Evolutionary conservation across 495 filamentous ascomycete genomes (phyloP), one percentile per base, ranked within the genome.

Genomic region (Aspergillus baeticus): DNA sequence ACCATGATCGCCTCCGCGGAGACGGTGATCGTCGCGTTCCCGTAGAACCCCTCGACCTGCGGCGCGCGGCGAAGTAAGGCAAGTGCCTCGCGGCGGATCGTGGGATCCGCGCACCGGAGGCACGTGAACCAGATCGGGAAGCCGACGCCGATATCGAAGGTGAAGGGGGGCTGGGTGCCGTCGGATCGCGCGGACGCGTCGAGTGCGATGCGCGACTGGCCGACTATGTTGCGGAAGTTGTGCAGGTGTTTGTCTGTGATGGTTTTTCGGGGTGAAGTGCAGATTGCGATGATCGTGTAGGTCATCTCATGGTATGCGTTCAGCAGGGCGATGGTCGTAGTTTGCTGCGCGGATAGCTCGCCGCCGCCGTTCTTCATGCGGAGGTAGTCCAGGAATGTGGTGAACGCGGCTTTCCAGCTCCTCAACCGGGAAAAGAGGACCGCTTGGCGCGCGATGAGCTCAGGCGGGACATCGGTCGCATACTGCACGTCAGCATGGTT

Each of bases 71-170:
- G 56, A 0, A 73, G 58, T 21, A 73, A 51, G 10, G 51, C 39
- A 3, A 77, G 51, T 6, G 71, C 71, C 5, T 23, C 42, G 8
- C 69, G 69, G 2, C 74, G 63, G 13, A 67, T 54, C 0, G 0
- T 22, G 1, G 69, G 67, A 20, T 73, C 63, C 6, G 71, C 71
- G 37, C 74, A 77, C 38, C 65, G 62, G 3, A 72, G 54, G 14
- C 54, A 58, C 2, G 67, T 68, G 29, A 74, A 61, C 57, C 58
- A 72, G 6, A 77, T 61, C 4, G 74, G 71, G 6, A 73, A 41
- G 7, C 66, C 72, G 17, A 72, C 52, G 4, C 66, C 60, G 38
- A 71, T 58, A 15, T 73, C 73, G 56, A 73, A 73, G 15, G 73
- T 73, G 33, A 73, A 74, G 0, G 69, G 69, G n/a, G 67, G 61